These are phyloP conservation scores for Diplodia seriata DNA, from an alignment of 2,329 filamentous ascomycete species.

Conservation along the genomic window DNA sequence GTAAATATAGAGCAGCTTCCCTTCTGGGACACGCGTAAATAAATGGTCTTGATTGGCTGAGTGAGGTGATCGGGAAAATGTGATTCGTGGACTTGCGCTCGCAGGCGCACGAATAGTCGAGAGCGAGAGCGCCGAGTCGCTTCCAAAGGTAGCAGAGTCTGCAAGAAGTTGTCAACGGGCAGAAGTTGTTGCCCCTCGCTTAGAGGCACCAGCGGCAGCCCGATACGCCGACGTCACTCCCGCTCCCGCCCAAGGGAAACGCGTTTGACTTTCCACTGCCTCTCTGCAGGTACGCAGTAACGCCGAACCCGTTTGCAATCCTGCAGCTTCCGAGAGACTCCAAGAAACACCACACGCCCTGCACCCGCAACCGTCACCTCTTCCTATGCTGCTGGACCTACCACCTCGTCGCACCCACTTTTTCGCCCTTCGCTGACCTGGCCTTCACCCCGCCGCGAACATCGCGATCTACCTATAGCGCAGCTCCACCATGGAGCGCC, in stretches of 20 bases:
- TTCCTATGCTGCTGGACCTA: conserved; percentile 29
- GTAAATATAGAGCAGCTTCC: not conserved
- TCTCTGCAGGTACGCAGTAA: conserved; percentile 27
- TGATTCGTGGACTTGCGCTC: not conserved
- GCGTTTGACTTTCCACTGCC: conserved; percentile 25
- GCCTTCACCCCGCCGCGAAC: conserved; percentile 35
- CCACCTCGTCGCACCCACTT: conserved; percentile 26
- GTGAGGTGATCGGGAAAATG: not conserved
- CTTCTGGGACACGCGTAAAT: not conserved
- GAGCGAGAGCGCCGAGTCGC: not conserved
- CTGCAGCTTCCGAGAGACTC: conserved; percentile 15
- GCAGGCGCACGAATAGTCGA: not conserved
- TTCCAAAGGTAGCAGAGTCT: not conserved
- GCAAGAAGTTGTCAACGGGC: not conserved
- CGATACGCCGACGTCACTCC: conserved; percentile 28
- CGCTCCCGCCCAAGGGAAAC: conserved; percentile 25
- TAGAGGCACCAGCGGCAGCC: conserved; percentile 22
- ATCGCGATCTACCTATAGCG: not conserved
- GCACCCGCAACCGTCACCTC: conserved; percentile 6
- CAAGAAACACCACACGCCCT: conserved; percentile 2
- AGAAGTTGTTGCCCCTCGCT: conserved; percentile 29
- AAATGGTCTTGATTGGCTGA: not conserved
- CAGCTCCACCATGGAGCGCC: conserved; percentile 55
- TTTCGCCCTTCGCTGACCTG: conserved; percentile 41
- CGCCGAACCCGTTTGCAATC: conserved; percentile 4